These are phyloP conservation scores for Carallia brachiata DNA, from an alignment of 345 rosid genomes.

Conservation along the genomic window DNA sequence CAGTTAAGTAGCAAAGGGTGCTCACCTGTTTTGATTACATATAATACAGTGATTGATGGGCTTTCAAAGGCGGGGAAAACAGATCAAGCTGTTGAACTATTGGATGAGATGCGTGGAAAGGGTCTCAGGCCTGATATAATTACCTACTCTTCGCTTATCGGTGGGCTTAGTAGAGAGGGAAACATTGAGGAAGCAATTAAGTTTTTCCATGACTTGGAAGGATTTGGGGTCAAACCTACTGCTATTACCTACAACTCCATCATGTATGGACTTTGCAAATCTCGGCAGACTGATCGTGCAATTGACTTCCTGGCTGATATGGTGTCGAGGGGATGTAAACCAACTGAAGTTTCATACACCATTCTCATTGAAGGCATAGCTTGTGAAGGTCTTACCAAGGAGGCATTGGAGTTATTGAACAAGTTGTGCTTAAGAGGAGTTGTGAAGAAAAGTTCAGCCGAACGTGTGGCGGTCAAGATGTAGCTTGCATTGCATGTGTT, in stretches of 20 bases:
- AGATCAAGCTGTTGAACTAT: conserved; percentile 57
- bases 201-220: conserved; percentile 70
- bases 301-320: conserved; percentile 81
- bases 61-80: conserved; percentile 81
- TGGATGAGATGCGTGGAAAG: conserved; percentile 71
- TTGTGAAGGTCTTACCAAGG: conserved; percentile 71
- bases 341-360: conserved; percentile 72
- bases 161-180: conserved; percentile 79
- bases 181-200: conserved; percentile 74
- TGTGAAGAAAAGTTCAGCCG: conserved; percentile 65
- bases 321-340: conserved; percentile 73
- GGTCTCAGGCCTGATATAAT: conserved; percentile 73
- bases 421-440: conserved; percentile 69
- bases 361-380: conserved; percentile 87
- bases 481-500: conserved; percentile 21
- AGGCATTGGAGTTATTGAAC: conserved; percentile 64
- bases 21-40: conserved; percentile 72
- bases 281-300: conserved; percentile 64
- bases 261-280: conserved; percentile 76
- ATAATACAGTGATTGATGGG: conserved; percentile 83
- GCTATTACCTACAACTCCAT: conserved; percentile 68
- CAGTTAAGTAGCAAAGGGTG: conserved; percentile 78
- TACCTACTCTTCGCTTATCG: conserved; percentile 76
- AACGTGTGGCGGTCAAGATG: conserved; percentile 61
- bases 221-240: conserved; percentile 61